These are phyloP conservation scores for Tylopilus intermedius DNA, from an alignment of 768 basidiomycete species.

Conservation along the genomic window DNA sequence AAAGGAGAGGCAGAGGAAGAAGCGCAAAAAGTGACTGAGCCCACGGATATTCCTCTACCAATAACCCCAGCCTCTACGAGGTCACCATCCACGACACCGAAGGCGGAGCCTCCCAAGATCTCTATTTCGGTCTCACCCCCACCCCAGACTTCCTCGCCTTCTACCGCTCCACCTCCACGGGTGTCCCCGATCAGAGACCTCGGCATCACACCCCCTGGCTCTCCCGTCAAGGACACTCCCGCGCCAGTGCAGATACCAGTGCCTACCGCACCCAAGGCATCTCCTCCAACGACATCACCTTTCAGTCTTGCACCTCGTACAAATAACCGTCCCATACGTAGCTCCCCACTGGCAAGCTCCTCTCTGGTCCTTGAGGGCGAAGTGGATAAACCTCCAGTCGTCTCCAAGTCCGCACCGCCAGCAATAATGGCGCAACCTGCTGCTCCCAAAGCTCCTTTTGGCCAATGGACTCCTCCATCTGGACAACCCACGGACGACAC, in stretches of 20 bases:
- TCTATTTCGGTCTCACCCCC: slow-evolving; percentile 31
- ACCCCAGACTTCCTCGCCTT: slow-evolving; percentile 23
- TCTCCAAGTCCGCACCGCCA: slow-evolving; percentile 20
- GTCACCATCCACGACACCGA: slow-evolving; percentile 58
- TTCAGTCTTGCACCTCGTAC: slow-evolving; percentile 50
- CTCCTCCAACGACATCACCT: slow-evolving; percentile 29
- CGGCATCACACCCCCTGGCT: slow-evolving; percentile 61
- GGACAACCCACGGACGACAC: slow-evolving; percentile 18
- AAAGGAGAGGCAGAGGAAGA: slow-evolving; percentile 20
- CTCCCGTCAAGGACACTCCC: slow-evolving; percentile 46
- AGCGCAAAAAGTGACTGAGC: slow-evolving; percentile 22
- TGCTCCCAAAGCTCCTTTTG: slow-evolving; percentile 38
- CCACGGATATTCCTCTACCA: slow-evolving; percentile 15
- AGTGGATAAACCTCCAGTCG: slow-evolving; percentile 9
- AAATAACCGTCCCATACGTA: slow-evolving; percentile 53
- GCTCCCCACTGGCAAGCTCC: slow-evolving; percentile 66
- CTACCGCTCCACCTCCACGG: slow-evolving; percentile 7
- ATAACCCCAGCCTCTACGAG: slow-evolving; percentile 37
- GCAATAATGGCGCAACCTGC: slow-evolving; percentile 31
- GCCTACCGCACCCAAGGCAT: slow-evolving; percentile 12
- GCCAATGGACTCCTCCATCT: slow-evolving; percentile 22
- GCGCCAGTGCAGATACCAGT: slow-evolving; percentile 11
- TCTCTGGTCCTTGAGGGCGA: slow-evolving; percentile 42
- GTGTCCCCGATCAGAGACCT: slow-evolving; percentile 34
- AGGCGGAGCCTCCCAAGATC: slow-evolving; percentile 44